Base-by-base conservation (phyloP, 2,329 filamentous ascomycete species). In the Fusarium longipes region DNA sequence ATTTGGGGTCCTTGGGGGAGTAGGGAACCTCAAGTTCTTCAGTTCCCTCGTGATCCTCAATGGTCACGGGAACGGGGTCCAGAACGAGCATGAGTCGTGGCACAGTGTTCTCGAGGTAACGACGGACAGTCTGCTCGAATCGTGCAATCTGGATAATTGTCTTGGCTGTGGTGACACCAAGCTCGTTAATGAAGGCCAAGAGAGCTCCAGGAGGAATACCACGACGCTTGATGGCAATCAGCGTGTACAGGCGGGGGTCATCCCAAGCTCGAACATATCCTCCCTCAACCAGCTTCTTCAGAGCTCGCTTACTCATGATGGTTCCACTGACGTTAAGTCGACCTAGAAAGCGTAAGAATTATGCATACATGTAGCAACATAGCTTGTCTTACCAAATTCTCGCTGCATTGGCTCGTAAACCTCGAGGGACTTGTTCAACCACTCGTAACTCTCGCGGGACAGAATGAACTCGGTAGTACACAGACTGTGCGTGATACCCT, bases 361-460 rank as follows among this genome's bases (percentile, higher is more conserved):
- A 22, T 20, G 5, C 9, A 9, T 17, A 22, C 6, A 8, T 14
- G 8, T 11, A 12, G 4, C 6, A 7, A 5, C 5, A n/a, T 29
- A 11, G n/a, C 14, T 18, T 17, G 7, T 24, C 70, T 61, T 57
- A 75, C 82, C 86, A 70, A 87, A 96, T 80, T 97, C 94, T 77
- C 95, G 85, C 84, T 98, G 95, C 93, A 97, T 97, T 1, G 95
- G 93, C 74, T 93, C 87, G 78, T 96, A 97, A 57, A 96, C 89
- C 33, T 89, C 92, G 15, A 97, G 84, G 12, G 88, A 86, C 78
- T 93, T 89, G 77, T 96, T 92, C 32, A 98, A 83, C 88, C 87
- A 98, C 75, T 98, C 94, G 75, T 98, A 99, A 36, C 92, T 96
- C 44, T 92, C 89, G 60, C 95, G 84, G 20, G 92, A 91, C 50